Conservation (phyloP, 441 rosid species). For the Populus hybrid region DNA sequence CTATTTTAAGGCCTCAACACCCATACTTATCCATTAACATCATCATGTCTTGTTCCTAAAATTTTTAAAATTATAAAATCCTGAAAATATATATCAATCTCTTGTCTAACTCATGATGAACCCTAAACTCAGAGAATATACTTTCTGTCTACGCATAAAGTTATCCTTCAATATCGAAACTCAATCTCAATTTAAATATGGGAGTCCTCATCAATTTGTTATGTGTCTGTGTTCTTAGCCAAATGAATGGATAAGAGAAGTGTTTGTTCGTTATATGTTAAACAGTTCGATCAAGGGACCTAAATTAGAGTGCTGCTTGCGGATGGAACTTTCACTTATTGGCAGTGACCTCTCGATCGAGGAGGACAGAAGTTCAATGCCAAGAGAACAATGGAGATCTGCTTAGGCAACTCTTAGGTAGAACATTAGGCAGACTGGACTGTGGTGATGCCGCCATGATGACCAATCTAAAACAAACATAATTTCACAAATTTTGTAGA, state of each 20-base stretch:
- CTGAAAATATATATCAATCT: background rate
- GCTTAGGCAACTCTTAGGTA: background rate
- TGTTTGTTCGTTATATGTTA: background rate
- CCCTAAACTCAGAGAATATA: background rate
- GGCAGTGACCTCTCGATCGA: background rate
- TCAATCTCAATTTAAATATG: no score
- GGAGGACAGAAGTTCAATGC: no score
- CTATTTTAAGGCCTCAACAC: background rate
- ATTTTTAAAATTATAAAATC: background rate
- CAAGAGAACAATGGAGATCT: background rate
- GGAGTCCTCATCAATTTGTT: no score
- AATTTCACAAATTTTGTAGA: no score
- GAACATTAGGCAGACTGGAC: background rate
- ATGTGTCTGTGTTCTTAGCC: background rate
- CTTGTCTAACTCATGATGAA: background rate
- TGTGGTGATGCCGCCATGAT: background rate
- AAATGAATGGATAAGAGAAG: background rate
- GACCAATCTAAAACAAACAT: no score
- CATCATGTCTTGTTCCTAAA: no score
- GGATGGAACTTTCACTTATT: background rate
- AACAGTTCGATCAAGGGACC: background rate
- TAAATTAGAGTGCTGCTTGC: background rate
- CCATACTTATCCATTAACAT: background rate
- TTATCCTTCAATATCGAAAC: no score
- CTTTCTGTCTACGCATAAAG: background rate